These are phyloP conservation scores for Cladosporium colombiae DNA, from an alignment of 2,329 filamentous ascomycete genomes.

Conservation along the genomic window DNA sequence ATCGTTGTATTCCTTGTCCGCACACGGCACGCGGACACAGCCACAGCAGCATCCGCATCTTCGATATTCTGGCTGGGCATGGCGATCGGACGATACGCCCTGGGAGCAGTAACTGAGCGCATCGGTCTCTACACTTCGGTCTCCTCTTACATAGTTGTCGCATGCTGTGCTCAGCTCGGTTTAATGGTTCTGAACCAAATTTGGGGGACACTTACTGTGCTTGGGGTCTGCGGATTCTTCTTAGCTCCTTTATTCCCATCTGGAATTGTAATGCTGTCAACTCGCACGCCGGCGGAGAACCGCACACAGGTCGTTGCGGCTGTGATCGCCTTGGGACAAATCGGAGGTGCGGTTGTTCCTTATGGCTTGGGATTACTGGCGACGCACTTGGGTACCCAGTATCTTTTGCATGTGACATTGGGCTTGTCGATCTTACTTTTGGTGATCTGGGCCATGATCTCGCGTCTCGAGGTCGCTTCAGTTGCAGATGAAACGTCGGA, in stretches of 20 bases:
- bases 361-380: slow-evolving; percentile 2
- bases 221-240: slow-evolving; percentile 9
- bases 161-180: neutral
- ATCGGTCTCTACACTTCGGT: neutral
- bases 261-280: slow-evolving; percentile 5
- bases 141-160: neutral
- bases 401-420: slow-evolving; percentile 2
- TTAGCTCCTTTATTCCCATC: slow-evolving; percentile 10
- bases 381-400: neutral
- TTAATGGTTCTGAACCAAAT: neutral
- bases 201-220: neutral
- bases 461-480: neutral
- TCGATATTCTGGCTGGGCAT: slow-evolving; percentile 14
- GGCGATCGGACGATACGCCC: slow-evolving; percentile 5
- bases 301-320: neutral
- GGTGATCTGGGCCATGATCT: neutral
- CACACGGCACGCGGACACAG: neutral
- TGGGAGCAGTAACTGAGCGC: neutral
- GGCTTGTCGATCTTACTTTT: neutral
- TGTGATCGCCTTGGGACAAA: slow-evolving; percentile 7
- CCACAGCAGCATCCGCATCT: slow-evolving; percentile 4
- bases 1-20: slow-evolving; percentile 3
- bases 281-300: neutral
- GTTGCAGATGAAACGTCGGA: neutral
- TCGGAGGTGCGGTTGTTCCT: slow-evolving; percentile 6